phyloP scores from a whole-genome alignment of 208 protist genomes.

The Trypanosoma cruzi region DNA sequence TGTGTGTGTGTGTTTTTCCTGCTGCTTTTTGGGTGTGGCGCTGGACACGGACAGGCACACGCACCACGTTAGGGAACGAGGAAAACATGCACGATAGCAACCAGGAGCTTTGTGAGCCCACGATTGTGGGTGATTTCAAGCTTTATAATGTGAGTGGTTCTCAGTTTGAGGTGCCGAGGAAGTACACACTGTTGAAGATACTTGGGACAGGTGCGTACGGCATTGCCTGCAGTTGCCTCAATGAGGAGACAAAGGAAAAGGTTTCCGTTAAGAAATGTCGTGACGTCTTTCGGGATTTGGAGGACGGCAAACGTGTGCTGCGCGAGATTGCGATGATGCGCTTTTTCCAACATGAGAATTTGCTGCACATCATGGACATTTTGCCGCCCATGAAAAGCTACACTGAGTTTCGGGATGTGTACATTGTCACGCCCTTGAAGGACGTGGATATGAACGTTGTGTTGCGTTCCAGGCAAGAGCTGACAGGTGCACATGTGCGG shows the following conservation, averaged over 20 bases:
- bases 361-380: conserved; percentile 94
- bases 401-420: conserved; percentile 94
- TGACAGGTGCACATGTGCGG: conserved; percentile 83
- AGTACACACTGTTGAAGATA: conserved; percentile 87
- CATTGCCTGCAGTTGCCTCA: conserved; percentile 93
- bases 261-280: conserved; percentile 79
- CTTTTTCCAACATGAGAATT: conserved; percentile 93
- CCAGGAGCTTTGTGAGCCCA: conserved; percentile 74
- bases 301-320: conserved; percentile 93
- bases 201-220: conserved; percentile 97
- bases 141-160: conserved; percentile 86
- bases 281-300: conserved; percentile 85
- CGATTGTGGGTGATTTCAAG: conserved; percentile 87
- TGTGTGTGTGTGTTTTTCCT: too few relatives aligned
- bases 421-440: conserved; percentile 97
- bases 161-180: conserved; percentile 75
- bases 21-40: too few relatives aligned
- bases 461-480: conserved; percentile 90
- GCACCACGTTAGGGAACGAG: too few relatives aligned
- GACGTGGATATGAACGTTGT: conserved; percentile 97
- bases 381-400: conserved; percentile 90
- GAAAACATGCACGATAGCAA: conserved; percentile 93
- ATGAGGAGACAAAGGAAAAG: conserved; percentile 79
- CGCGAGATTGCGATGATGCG: conserved; percentile 94
- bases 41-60: too few relatives aligned